Percentiles rank a stretch among this genome's conserved stretches.
phyloP scores from a whole-genome alignment of 768 basidiomycete species.

The Suillus americanus region DNA sequence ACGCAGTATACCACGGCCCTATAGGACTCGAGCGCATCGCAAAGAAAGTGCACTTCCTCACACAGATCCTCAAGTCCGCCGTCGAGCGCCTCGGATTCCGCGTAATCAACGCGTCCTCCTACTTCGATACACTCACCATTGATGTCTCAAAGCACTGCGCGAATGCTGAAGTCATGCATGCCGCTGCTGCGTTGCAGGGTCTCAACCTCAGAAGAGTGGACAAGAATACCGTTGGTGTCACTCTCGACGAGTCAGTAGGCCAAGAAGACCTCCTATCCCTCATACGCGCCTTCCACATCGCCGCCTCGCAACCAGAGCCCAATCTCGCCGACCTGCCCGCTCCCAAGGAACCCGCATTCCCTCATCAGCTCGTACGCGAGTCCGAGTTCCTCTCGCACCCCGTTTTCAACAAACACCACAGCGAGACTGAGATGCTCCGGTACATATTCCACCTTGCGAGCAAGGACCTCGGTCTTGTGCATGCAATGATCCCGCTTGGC shows the following conservation, averaged over 20 bases:
- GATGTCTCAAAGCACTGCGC: conserved; percentile 62
- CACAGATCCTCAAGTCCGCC: conserved; percentile 68
- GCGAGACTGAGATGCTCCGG: conserved; percentile 98
- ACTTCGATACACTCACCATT: conserved; percentile 91
- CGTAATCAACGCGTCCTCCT: conserved; percentile 59
- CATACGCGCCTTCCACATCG: conserved; percentile 78
- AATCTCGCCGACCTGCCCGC: conserved; percentile 49
- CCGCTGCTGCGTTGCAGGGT: conserved; percentile 56
- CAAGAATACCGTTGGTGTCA: conserved; percentile 75
- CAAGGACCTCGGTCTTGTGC: conserved; percentile 93
- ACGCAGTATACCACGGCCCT: conserved; percentile 95
- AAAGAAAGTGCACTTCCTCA: conserved; percentile 84
- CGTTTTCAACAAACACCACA: conserved; percentile 96
- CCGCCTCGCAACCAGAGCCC: conserved; percentile 49
- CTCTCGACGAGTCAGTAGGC: conserved; percentile 88
- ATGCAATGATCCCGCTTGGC: conserved; percentile 94
- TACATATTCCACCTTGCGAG: conserved; percentile 92
- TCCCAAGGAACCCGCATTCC: conserved; percentile 44
- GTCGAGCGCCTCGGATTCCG: conserved; percentile 76
- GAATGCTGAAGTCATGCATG: conserved; percentile 64
- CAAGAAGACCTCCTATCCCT: conserved; percentile 73
- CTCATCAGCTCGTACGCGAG: conserved; percentile 54
- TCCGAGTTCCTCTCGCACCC: conserved; percentile 80
- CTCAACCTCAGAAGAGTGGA: conserved; percentile 87
- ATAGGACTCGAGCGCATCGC: conserved; percentile 83